Evolutionary conservation across 768 basidiomycete species (phyloP).

Genomic region (Chiua virens): DNA sequence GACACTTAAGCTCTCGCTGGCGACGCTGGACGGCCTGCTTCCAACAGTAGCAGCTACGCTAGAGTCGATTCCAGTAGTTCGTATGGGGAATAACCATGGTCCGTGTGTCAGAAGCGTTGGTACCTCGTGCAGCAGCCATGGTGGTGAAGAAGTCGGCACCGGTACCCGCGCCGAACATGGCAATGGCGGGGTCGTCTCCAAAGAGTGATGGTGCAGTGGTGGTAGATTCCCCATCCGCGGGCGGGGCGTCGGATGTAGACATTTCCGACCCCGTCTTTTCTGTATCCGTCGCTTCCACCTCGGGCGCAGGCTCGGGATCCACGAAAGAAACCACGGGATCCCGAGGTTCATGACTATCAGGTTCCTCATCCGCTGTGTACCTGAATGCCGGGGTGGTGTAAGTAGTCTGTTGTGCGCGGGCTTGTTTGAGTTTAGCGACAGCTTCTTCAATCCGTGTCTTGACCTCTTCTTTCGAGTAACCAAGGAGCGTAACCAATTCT

Average conservation of each 20-base stretch:
- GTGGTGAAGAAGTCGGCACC: slow-evolving; percentile 90
- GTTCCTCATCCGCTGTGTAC: slow-evolving; percentile 39
- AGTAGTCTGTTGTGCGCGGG: slow-evolving; percentile 24
- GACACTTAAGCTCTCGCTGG: slow-evolving; percentile 43
- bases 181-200: slow-evolving; percentile 68
- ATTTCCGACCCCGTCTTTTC: slow-evolving; percentile 61
- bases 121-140: slow-evolving; percentile 55
- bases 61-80: slow-evolving; percentile 78
- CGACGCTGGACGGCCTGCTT: slow-evolving; percentile 82
- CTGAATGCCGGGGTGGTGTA: slow-evolving; percentile 31
- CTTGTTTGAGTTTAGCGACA: slow-evolving; percentile 66
- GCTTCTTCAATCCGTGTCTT: slow-evolving; percentile 78
- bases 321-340: slow-evolving; percentile 84
- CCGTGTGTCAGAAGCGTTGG: slow-evolving; percentile 32
- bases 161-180: slow-evolving; percentile 50
- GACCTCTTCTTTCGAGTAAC: slow-evolving; percentile 89
- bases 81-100: slow-evolving; percentile 70
- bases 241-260: slow-evolving; percentile 66
- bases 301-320: slow-evolving; percentile 51
- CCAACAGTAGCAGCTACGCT: slow-evolving; percentile 95
- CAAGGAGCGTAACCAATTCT: slow-evolving; percentile 86
- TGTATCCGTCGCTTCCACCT: slow-evolving; percentile 25
- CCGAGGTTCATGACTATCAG: slow-evolving; percentile 48
- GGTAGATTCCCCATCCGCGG: slow-evolving; percentile 71
- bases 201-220: slow-evolving; percentile 89